A percentile compares a stretch with the other conserved stretches of the same genome.
Evolutionary conservation across 768 basidiomycete genomes (phyloP).

Genomic region (Trametes elegans): DNA sequence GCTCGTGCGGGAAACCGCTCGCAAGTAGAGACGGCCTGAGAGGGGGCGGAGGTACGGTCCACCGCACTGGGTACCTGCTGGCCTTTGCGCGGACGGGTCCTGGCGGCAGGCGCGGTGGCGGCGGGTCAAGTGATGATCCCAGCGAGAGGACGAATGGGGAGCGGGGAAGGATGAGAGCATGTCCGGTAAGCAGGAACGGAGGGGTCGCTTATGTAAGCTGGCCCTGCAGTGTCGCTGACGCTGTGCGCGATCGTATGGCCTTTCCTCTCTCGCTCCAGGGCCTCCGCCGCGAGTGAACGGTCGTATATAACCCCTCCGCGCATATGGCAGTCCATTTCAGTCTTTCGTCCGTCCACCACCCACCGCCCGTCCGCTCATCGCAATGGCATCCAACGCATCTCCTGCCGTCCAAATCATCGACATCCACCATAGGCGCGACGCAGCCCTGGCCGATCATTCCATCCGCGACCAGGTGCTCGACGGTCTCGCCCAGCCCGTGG

Average conservation of each 20-base stretch:
- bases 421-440: slow-evolving; percentile 18
- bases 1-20: not conserved
- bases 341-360: not conserved
- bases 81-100: slow-evolving; percentile 5
- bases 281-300: not conserved
- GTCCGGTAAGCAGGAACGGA: slow-evolving; percentile 14
- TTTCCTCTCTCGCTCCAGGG: not conserved
- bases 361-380: not conserved
- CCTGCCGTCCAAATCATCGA: slow-evolving; percentile 25
- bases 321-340: not conserved
- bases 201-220: slow-evolving; percentile 20
- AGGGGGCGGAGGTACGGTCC: not conserved
- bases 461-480: slow-evolving; percentile 46
- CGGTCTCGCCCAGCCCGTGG: slow-evolving; percentile 54
- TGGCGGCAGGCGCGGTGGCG: not conserved
- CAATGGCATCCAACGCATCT: slow-evolving; percentile 4
- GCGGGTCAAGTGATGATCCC: slow-evolving; percentile 15
- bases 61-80: not conserved
- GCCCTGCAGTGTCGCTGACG: slow-evolving; percentile 5
- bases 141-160: not conserved
- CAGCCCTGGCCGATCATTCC: slow-evolving; percentile 9
- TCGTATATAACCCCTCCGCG: slow-evolving; percentile 1
- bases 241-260: not conserved
- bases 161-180: not conserved
- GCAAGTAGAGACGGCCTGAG: not conserved